Evolutionary conservation across 2,329 filamentous ascomycete genomes (phyloP).

Genomic region (Periconia macrospinosa): DNA sequence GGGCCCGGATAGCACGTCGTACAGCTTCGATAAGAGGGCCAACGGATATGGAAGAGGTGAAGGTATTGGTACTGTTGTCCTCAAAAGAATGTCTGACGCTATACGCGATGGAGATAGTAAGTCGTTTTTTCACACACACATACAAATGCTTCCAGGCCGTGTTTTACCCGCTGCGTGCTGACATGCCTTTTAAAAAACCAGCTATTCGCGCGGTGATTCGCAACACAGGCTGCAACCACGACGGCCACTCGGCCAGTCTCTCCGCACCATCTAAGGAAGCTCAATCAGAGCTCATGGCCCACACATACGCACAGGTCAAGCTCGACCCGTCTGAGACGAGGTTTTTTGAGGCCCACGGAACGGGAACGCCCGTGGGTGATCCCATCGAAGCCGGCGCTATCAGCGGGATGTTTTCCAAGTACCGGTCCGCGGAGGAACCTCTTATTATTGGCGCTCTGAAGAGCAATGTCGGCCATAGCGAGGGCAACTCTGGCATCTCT

Average conservation of each 20-base stretch:
- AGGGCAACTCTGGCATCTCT: slow-evolving; percentile 41
- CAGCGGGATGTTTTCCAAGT: slow-evolving; percentile 11
- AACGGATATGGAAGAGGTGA: slow-evolving; percentile 67
- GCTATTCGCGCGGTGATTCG: slow-evolving; percentile 34
- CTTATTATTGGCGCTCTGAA: slow-evolving; percentile 7
- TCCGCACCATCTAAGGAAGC: slow-evolving; percentile 47
- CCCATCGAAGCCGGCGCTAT: slow-evolving; percentile 25
- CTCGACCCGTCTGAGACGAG: slow-evolving; percentile 32
- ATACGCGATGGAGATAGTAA: slow-evolving; percentile 3
- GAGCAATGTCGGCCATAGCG: slow-evolving; percentile 46
- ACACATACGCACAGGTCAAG: slow-evolving; percentile 41
- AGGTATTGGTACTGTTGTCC: slow-evolving; percentile 45
- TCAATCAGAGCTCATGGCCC: slow-evolving; percentile 32
- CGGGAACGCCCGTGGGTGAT: slow-evolving; percentile 56
- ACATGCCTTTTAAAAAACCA: no score
- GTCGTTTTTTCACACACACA: background rate
- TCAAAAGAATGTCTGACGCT: slow-evolving; percentile 21
- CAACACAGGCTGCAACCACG: slow-evolving; percentile 25
- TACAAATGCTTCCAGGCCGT: no score
- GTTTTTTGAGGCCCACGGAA: slow-evolving; percentile 38
- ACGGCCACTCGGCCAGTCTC: slow-evolving; percentile 19
- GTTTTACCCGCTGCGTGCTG: no score
- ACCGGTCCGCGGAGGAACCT: background rate
- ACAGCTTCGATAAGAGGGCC: slow-evolving; percentile 51
- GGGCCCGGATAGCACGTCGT: slow-evolving; percentile 22